Evolutionary conservation across 2,329 filamentous ascomycete genomes (phyloP), one percentile per base, ranked within the genome.

Genomic region (Ilyonectria sp.): DNA sequence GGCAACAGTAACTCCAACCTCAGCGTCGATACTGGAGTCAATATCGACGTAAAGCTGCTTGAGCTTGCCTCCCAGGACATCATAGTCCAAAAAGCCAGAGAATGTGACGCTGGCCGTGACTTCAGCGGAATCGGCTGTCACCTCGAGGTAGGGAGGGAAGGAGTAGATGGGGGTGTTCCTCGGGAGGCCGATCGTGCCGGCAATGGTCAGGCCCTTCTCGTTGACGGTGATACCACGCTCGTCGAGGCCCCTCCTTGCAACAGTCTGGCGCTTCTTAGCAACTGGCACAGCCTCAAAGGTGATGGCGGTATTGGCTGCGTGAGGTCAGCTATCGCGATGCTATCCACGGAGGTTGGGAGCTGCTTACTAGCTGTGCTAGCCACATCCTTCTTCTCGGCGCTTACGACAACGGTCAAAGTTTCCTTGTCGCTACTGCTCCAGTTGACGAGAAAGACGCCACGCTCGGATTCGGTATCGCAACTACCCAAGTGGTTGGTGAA

Each of bases 401-500:
- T 72, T 5, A 80, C 79, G 8, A 73, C 77, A 55, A 80, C 71
- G 7, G 77, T 73, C 40, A 79, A 65, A 23, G 71, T 63, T 4
- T 68, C 60, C 29, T 70, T 67, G 49, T 80, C 67, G 56, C 73
- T 76, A 4, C 52, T 60, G 4, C 83, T 62, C 35, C 67, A 65
- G 43, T 69, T 72, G 31, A 78, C 78, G 9, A 79, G 58, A 69
- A 82, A 82, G 69, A 81, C 79, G 29, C 81, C 79, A 49, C 81
- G 78, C 74, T 83, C 80, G 21, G 78, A 70, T 60, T 78, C 75
- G 37, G 70, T 69, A 63, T 82, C 80, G 67, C 82, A 83, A 64
- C 80, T 75, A 31, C 80, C 81, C 23, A 79, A 53, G 71, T 83
- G 79, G 74, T 82, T 83, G 15, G 82, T 83, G 69, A 84, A 77